Conservation (phyloP, 495 filamentous ascomycete species). For the Clavariopsis aquatica region DNA sequence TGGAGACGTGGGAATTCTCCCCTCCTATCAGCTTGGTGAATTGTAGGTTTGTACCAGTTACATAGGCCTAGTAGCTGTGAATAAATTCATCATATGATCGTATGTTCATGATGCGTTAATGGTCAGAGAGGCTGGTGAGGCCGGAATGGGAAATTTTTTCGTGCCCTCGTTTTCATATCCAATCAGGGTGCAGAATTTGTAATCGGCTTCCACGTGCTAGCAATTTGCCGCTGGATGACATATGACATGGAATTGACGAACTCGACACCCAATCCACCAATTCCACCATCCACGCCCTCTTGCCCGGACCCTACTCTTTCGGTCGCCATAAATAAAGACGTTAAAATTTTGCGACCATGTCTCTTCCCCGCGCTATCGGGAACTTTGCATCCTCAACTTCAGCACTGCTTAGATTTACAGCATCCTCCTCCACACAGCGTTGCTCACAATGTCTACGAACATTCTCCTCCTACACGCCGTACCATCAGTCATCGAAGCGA, state of each 20-base stretch:
- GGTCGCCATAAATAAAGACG: not conserved
- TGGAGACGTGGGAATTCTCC: too few species aligned
- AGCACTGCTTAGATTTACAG: conserved; percentile 22
- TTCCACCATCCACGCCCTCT: not conserved
- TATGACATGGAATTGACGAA: conserved; percentile 12
- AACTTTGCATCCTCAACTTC: conserved; percentile 12
- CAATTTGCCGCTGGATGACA: conserved; percentile 1
- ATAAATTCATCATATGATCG: too few species aligned
- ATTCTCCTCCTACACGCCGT: conserved; percentile 64
- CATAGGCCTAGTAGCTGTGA: too few species aligned
- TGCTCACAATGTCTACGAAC: conserved; percentile 59
- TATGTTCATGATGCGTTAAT: not conserved
- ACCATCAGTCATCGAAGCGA: conserved; percentile 58
- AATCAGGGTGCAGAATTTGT: conserved; percentile 8
- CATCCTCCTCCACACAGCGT: conserved; percentile 12
- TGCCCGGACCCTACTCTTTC: not conserved
- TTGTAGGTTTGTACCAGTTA: too few species aligned
- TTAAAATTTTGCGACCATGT: conserved; percentile 23
- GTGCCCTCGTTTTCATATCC: not conserved
- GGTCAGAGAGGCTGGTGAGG: not conserved
- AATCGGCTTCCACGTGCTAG: conserved; percentile 13
- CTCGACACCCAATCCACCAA: not conserved
- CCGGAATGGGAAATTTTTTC: too few species aligned
- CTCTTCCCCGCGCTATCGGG: conserved; percentile 20
- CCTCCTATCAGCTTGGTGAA: too few species aligned